These are phyloP conservation scores for Phlebiopsis gigantea DNA, from an alignment of 768 basidiomycete genomes.

Conservation along the genomic window DNA sequence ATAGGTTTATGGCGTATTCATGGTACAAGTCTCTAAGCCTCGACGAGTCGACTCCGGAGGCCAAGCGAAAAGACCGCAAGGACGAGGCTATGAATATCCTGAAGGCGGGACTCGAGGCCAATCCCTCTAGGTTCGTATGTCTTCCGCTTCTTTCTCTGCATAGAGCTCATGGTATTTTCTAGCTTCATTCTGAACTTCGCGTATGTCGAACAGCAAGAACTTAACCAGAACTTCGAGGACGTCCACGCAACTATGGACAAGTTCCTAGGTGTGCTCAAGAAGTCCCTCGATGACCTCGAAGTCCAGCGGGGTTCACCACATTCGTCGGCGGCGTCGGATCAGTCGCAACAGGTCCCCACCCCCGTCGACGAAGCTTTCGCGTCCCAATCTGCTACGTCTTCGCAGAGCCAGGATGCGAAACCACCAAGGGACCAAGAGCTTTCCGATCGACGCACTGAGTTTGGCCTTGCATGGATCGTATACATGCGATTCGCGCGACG, in stretches of 20 bases:
- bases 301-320: constrained; percentile 31
- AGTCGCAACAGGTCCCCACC: not conserved
- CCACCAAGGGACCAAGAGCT: constrained; percentile 51
- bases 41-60: constrained; percentile 9
- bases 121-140: constrained; percentile 64
- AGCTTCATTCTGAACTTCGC: constrained; percentile 92
- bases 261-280: constrained; percentile 62
- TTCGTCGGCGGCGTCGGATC: not conserved
- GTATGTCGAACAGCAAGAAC: constrained; percentile 70
- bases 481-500: constrained; percentile 92
- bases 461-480: constrained; percentile 77
- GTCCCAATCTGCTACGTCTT: constrained; percentile 19
- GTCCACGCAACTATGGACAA: constrained; percentile 70
- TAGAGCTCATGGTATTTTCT: not conserved
- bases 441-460: constrained; percentile 59
- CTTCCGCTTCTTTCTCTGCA: not conserved
- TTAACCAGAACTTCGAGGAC: constrained; percentile 55
- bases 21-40: constrained; percentile 72
- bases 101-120: constrained; percentile 83
- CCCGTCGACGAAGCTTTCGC: not conserved
- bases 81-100: constrained; percentile 83
- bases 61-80: constrained; percentile 28
- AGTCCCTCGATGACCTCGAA: constrained; percentile 59
- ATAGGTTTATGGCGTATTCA: constrained; percentile 88
- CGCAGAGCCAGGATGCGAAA: constrained; percentile 48